Evolutionary conservation across 129 eudicot species (phyloP), one percentile per base, ranked within the genome.

Genomic region (Tagetes erecta): DNA sequence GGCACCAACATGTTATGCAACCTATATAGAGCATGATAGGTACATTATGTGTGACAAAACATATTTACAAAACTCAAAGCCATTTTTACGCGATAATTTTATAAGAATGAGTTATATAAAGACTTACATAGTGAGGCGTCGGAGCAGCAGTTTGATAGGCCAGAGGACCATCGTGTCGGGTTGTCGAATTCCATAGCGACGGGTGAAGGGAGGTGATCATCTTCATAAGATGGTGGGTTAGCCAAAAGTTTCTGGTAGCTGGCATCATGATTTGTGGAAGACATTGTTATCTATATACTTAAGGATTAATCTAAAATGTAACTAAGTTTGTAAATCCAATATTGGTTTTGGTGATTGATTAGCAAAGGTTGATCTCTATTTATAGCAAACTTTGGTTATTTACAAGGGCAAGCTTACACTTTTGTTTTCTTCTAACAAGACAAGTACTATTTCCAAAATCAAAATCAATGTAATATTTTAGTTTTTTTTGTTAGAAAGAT

Each of bases 1-100:
- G 95, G 39, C 87, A 89, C 80, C 88, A 82, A 8, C 57, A 81
- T 60, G 95, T 88, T 47, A 81, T 11, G 75, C 86, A 83, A 76
- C 91, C 95, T 88, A 81, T 13, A 73, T 3, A 44, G 56, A 39
- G 3, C 3, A 39, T n/a, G n/a, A 2, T 39, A 39, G 4, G 4
- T 2, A 40, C 9, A n/a, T n/a, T 0, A 12, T 36, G 27, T 20
- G 27, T 20, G 27, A 20, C 27, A 20, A 20, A 20, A 20, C 27
- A 20, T 20, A 20, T 20, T 20, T 20, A 20, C 27, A 20, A 20
- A 20, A 20, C 27, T 20, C 27, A 20, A 20, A 20, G 27, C 27
- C 27, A 20, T 20, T 20, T 20, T 20, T 20, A 20, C 27, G 27
- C 27, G 27, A 20, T 20, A 20, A 20, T 20, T 20, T 20, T 20